Conservation (phyloP, 306 rosid genomes). For the Amphicarpaea edgeworthii region DNA sequence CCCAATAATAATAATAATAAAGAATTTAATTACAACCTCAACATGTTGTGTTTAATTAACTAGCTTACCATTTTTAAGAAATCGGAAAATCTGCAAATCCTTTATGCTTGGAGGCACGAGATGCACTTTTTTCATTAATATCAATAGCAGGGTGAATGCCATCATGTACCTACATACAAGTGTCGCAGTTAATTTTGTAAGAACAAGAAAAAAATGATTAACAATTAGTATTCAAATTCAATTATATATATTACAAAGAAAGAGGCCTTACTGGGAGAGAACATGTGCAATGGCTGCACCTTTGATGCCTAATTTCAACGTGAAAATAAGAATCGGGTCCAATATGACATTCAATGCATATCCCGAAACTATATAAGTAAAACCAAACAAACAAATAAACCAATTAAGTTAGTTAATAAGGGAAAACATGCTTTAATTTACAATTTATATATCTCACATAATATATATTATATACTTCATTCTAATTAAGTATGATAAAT, state of each 20-base stretch:
- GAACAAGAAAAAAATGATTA: neutral
- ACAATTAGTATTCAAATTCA: neutral
- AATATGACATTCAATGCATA: conserved; percentile 65
- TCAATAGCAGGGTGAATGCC: conserved; percentile 63
- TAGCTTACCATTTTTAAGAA: conserved; percentile 75
- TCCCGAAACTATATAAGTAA: conserved; percentile 61
- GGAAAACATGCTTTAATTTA: neutral
- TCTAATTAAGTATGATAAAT: neutral
- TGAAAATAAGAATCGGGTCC: conserved; percentile 83
- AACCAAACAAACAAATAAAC: neutral
- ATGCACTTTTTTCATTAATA: conserved; percentile 70
- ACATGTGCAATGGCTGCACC: conserved; percentile 98
- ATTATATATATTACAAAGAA: neutral
- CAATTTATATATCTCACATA: neutral
- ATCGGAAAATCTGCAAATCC: conserved; percentile 77
- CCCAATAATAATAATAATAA: neutral
- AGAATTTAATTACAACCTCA: neutral
- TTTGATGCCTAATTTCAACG: conserved; percentile 64
- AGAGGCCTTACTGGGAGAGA: conserved; percentile 78
- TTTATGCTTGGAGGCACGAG: conserved; percentile 76
- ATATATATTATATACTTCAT: neutral
- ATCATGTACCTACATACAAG: conserved; percentile 78
- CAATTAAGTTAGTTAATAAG: neutral
- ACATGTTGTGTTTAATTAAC: neutral
- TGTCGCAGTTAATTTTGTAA: conserved; percentile 16